Conservation (phyloP, 371 early-diverging fungal genomes). For the Mucor mucedo region DNA sequence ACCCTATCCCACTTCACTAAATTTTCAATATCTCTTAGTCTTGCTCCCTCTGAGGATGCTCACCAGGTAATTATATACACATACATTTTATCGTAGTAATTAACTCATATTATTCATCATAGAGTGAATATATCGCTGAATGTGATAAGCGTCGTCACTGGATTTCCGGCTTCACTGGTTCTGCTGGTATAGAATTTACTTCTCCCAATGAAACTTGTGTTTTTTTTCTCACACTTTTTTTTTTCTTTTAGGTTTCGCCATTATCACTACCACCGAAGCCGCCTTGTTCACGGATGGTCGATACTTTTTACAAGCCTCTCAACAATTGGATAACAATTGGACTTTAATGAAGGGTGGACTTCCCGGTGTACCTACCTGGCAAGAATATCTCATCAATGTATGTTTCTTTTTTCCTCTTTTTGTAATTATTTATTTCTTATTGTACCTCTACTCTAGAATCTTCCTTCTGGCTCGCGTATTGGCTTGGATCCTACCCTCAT, state of each 20-base stretch:
- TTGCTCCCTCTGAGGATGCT: conserved; percentile 95
- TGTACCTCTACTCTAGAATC: conserved; percentile 38
- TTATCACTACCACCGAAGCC: conserved; percentile 73
- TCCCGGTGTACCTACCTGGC: conserved; percentile 86
- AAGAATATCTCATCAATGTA: conserved; percentile 78
- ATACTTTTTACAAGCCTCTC: conserved; percentile 97
- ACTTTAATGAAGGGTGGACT: conserved; percentile 92
- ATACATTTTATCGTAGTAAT: neutral
- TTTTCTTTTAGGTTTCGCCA: conserved; percentile 63
- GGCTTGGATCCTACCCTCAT: conserved; percentile 89
- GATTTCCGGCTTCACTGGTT: conserved; percentile 98
- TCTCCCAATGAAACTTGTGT: conserved; percentile 6
- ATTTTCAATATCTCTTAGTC: conserved; percentile 42
- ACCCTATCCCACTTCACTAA: neutral
- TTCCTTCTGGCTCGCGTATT: conserved; percentile 73
- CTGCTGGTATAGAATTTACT: conserved; percentile 72
- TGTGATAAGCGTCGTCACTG: conserved; percentile 92
- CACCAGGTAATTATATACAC: conserved; percentile 74
- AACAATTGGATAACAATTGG: conserved; percentile 93
- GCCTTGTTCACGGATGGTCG: conserved; percentile 98
- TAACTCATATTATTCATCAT: neutral
- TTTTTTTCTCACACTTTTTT: neutral
- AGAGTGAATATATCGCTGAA: conserved; percentile 97
- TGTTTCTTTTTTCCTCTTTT: neutral
- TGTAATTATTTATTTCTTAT: neutral